These are phyloP conservation scores for Alternaria brassicicola DNA, from an alignment of 2,329 filamentous ascomycete genomes.

Conservation along the genomic window DNA sequence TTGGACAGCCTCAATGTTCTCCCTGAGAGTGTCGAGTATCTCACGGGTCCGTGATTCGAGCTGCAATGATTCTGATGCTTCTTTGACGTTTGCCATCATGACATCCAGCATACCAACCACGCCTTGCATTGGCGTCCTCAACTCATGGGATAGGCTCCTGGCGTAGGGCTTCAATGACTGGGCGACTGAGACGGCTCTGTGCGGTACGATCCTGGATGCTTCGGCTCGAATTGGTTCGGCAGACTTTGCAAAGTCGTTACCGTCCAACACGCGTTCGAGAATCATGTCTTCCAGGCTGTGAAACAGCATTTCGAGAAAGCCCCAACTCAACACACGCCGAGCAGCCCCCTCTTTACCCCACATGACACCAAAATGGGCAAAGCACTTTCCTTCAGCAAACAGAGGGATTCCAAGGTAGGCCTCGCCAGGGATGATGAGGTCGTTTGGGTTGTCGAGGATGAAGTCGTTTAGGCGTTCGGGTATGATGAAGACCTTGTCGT, in stretches of 20 bases:
- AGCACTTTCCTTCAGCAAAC: slow-evolving; percentile 68
- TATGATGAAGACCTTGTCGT: slow-evolving; percentile 73
- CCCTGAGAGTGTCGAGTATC: slow-evolving; percentile 67
- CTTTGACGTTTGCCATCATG: slow-evolving; percentile 74
- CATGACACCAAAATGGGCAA: slow-evolving; percentile 74
- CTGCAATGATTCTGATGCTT: slow-evolving; percentile 65
- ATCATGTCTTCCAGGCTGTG: slow-evolving; percentile 73
- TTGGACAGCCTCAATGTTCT: slow-evolving; percentile 74
- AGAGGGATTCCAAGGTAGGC: slow-evolving; percentile 71
- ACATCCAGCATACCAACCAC: slow-evolving; percentile 78
- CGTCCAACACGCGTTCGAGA: slow-evolving; percentile 62
- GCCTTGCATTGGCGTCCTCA: slow-evolving; percentile 76
- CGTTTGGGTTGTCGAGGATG: slow-evolving; percentile 65
- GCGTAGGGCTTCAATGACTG: slow-evolving; percentile 74
- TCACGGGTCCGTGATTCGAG: slow-evolving; percentile 57
- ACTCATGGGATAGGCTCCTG: slow-evolving; percentile 73
- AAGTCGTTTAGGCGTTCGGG: slow-evolving; percentile 66
- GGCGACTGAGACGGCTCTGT: slow-evolving; percentile 62
- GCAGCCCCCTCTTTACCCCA: slow-evolving; percentile 69
- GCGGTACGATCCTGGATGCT: slow-evolving; percentile 57
- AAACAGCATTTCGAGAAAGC: slow-evolving; percentile 69
- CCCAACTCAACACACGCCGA: slow-evolving; percentile 65
- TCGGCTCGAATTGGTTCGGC: slow-evolving; percentile 29
- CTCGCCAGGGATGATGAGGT: slow-evolving; percentile 66
- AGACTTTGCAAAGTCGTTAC: slow-evolving; percentile 52